Percentiles rank a stretch among this genome's conserved stretches.
Conservation (phyloP, 148 eudicot species). For the Spergularia marina region DNA sequence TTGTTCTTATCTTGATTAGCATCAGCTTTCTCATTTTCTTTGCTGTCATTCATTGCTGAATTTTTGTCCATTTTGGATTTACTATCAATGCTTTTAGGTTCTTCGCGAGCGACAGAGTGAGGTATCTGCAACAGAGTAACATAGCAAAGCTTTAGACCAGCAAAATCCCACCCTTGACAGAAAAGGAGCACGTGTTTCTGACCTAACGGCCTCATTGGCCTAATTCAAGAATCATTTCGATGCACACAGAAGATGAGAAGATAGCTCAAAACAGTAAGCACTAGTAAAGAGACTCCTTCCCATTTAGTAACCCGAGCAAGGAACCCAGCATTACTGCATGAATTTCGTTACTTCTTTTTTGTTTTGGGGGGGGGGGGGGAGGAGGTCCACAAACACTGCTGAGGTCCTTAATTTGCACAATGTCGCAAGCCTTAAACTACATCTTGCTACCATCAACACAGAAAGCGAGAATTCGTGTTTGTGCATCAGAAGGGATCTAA, state of each 20-base stretch:
- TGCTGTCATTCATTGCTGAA: conserved; percentile 20
- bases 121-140: conserved; percentile 41
- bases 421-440: too few species aligned
- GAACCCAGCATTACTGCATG: neutral
- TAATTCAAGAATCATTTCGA: too few species aligned
- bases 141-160: neutral
- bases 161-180: conserved; percentile 2
- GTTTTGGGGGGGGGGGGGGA: too few species aligned
- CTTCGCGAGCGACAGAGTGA: conserved; percentile 21
- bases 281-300: neutral
- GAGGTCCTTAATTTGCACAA: too few species aligned
- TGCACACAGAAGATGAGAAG: too few species aligned
- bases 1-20: conserved; percentile 47
- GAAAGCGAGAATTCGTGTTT: too few species aligned
- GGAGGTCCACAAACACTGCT: too few species aligned
- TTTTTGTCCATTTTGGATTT: conserved; percentile 27
- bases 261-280: neutral
- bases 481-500: too few species aligned
- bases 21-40: conserved; percentile 29
- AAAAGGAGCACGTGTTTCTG: neutral
- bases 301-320: neutral
- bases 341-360: neutral
- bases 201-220: too few species aligned
- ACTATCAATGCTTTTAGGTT: conserved; percentile 30
- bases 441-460: too few species aligned